Conservation (phyloP, 2,329 filamentous ascomycete species). For the Simplicillium aogashimaense region DNA sequence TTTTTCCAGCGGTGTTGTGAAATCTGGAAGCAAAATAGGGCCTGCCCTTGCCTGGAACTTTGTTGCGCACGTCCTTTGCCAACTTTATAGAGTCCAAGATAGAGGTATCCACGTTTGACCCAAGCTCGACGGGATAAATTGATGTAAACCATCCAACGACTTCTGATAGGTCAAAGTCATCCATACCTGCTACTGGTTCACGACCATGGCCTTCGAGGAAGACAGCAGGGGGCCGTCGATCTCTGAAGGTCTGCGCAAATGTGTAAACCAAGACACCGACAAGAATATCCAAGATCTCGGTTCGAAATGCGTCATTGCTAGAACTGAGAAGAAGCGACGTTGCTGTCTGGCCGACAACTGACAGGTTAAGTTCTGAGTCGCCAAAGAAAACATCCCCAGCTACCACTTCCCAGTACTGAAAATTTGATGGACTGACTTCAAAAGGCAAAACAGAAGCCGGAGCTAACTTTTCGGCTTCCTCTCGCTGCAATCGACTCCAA, state of each 20-base stretch:
- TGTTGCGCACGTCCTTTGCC: slow-evolving; percentile 8
- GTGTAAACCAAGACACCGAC: slow-evolving; percentile 18
- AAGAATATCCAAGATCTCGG: slow-evolving; percentile 23
- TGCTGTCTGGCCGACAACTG: slow-evolving; percentile 13
- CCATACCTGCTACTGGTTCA: slow-evolving; percentile 16
- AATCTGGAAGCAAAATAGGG: slow-evolving; percentile 6
- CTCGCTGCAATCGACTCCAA: slow-evolving; percentile 17
- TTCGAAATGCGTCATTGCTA: slow-evolving; percentile 15
- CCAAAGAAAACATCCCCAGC: too few species aligned
- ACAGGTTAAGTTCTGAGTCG: slow-evolving; percentile 9
- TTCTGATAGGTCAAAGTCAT: slow-evolving; percentile 16
- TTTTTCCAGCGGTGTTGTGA: slow-evolving; percentile 3
- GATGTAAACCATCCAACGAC: slow-evolving; percentile 29
- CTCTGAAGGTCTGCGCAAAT: slow-evolving; percentile 17
- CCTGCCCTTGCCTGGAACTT: not conserved
- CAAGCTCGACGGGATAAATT: slow-evolving; percentile 17
- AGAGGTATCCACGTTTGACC: not conserved
- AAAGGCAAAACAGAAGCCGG: not conserved
- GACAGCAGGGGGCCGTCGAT: slow-evolving; percentile 16
- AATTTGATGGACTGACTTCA: not conserved
- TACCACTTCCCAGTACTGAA: too few species aligned
- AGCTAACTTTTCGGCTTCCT: not conserved
- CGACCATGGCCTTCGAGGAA: slow-evolving; percentile 26
- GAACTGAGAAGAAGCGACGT: slow-evolving; percentile 12
- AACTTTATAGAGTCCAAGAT: slow-evolving; percentile 6